Evolutionary conservation across 1,284 basidiomycete genomes (phyloP), one percentile per base, ranked within the genome.

Genomic region (Cryptococcus deneoformans): DNA sequence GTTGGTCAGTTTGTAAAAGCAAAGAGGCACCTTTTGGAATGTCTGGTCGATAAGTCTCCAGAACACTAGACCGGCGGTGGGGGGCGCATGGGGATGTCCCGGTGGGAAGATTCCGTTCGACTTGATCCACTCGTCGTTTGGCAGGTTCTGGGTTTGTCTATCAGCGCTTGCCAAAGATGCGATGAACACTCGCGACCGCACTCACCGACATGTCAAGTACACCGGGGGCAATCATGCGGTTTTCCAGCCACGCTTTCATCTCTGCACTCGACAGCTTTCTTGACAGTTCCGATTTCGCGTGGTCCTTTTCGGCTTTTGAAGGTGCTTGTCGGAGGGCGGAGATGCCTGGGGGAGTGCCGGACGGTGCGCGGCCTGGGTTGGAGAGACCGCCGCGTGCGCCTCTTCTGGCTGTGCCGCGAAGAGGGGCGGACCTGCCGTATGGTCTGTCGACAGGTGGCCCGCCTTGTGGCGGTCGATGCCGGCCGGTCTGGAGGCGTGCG

Each of bases 191-290:
- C n/a, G n/a, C n/a, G n/a, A n/a, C n/a, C n/a, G n/a, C n/a, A n/a
- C n/a, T 56, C 50, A 76, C 73, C 56, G 71, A 72, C 60, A 78
- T 64, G 59, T 77, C 65, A 50, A 78, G 53, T 11, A 73, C 64
- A 11, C 76, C 76, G 5, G 64, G 60, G 0, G 58, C 64, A 6
- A 71, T 54, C n/a, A 68, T 57, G 8, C 69, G 58, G n/a, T 58
- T 60, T 50, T 58, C 62, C 20, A 78, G 55, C 75, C 75, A 78
- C 24, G 66, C 58, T 58, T 72, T 75, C 64, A 77, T 70, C 10
- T 65, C 72, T 14, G 70, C 66, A 40, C 63, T 62, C n/a, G 57
- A 57, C 11, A 76, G 53, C 51, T 70, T 65, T 20, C 67, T 64
- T 40, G 60, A 65, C 37, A 74, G 62, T 55, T 69, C 54, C 60